These are phyloP conservation scores for Ettlia oleoabundans DNA, from an alignment of 139 green algal genomes.

Conservation along the genomic window DNA sequence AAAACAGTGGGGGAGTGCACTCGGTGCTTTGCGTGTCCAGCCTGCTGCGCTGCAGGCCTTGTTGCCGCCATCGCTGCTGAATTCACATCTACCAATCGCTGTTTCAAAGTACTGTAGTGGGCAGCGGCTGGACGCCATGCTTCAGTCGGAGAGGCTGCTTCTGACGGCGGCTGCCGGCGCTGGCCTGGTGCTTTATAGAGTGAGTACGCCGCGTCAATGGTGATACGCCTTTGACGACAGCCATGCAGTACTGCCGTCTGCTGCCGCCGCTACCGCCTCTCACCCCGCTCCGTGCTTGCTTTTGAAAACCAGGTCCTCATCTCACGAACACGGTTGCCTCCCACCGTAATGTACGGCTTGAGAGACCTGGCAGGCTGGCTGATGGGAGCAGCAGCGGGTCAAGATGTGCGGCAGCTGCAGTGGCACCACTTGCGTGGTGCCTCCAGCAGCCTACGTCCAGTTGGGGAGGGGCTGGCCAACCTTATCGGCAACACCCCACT, in stretches of 20 bases:
- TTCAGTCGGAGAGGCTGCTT: background rate
- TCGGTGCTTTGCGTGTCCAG: too few relatives aligned
- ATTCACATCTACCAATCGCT: too few relatives aligned
- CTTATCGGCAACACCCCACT: constrained; percentile 88
- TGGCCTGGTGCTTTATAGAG: background rate
- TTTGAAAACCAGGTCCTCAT: background rate
- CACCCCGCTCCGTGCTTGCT: too few relatives aligned
- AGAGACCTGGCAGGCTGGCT: background rate
- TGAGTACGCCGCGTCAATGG: too few relatives aligned
- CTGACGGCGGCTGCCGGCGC: background rate
- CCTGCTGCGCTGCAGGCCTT: too few relatives aligned
- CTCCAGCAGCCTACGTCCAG: constrained; percentile 6
- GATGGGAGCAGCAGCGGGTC: background rate
- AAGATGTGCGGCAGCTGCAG: background rate
- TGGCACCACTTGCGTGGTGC: background rate
- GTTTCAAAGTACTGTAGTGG: too few relatives aligned
- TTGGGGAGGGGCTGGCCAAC: constrained; percentile 57
- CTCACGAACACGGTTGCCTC: background rate
- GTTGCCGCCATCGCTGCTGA: too few relatives aligned
- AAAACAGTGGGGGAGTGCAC: too few relatives aligned
- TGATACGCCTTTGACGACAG: too few relatives aligned
- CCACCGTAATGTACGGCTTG: background rate
- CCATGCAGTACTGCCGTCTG: too few relatives aligned
- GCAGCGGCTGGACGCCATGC: background rate
- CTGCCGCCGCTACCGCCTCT: too few relatives aligned